A percentile compares a stretch with the other conserved stretches of the same genome.
phyloP scores from a whole-genome alignment of 139 green algal species.

The Trebouxia sp. region DNA sequence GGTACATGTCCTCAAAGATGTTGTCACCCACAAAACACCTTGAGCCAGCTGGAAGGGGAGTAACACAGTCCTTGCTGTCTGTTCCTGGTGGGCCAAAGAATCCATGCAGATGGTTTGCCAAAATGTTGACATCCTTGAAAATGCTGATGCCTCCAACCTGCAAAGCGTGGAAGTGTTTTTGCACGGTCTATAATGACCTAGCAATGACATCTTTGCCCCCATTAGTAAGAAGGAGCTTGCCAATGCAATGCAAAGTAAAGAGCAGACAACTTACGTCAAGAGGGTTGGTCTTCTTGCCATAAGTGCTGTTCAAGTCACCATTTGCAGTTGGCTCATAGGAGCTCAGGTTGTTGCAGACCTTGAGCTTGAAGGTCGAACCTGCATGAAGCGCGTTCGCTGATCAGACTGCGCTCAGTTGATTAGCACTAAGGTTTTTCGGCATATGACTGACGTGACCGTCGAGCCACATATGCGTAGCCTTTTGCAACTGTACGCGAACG shows the following conservation, averaged over 20 bases:
- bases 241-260: neutral
- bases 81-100: constrained; percentile 33
- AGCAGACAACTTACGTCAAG: too few species aligned
- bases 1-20: constrained; percentile 31
- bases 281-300: too few species aligned
- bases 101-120: constrained; percentile 32
- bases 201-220: neutral
- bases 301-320: too few species aligned
- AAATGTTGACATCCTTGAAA: constrained; percentile 33
- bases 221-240: neutral
- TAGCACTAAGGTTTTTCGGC: neutral
- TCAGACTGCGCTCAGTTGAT: neutral
- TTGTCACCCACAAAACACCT: constrained; percentile 32
- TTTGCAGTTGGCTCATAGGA: too few species aligned
- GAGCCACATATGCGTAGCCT: neutral
- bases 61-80: constrained; percentile 1
- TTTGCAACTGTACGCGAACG: neutral
- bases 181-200: neutral
- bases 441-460: neutral
- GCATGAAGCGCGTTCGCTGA: neutral
- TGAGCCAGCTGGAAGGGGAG: neutral
- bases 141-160: neutral
- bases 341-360: too few species aligned
- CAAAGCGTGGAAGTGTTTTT: neutral
- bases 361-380: neutral